A percentile compares a stretch with the other conserved stretches of the same genome.
Evolutionary conservation across 176 grass and related monocot species (phyloP).

Genomic region (Aegilops longissima): DNA sequence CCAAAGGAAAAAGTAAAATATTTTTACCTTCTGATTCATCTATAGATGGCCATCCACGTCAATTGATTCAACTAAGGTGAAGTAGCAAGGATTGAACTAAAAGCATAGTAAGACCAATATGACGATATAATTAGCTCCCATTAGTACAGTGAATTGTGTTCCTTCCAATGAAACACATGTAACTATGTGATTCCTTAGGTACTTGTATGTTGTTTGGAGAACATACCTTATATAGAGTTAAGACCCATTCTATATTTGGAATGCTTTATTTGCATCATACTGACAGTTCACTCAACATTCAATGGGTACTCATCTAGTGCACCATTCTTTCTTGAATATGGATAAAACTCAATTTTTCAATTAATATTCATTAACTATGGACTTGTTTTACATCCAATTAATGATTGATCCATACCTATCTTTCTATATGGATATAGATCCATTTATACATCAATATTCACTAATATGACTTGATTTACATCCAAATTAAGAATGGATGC

Average conservation of each 20-base stretch:
- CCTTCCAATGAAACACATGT: background rate
- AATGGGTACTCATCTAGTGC: background rate
- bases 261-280: background rate
- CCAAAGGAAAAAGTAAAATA: background rate
- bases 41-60: background rate
- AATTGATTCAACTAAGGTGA: background rate
- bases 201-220: background rate
- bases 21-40: background rate
- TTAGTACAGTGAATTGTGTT: background rate
- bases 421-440: background rate
- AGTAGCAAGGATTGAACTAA: background rate
- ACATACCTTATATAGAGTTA: background rate
- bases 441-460: background rate
- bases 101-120: background rate
- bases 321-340: background rate
- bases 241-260: background rate
- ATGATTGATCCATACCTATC: background rate
- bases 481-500: background rate
- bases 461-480: background rate
- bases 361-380: background rate
- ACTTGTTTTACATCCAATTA: background rate
- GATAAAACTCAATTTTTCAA: background rate
- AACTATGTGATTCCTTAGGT: background rate
- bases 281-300: background rate
- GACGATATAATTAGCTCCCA: background rate